Percentiles rank a stretch among this genome's conserved stretches.
Evolutionary conservation across 2,329 filamentous ascomycete species (phyloP).

Genomic region (Diplodia corticola): DNA sequence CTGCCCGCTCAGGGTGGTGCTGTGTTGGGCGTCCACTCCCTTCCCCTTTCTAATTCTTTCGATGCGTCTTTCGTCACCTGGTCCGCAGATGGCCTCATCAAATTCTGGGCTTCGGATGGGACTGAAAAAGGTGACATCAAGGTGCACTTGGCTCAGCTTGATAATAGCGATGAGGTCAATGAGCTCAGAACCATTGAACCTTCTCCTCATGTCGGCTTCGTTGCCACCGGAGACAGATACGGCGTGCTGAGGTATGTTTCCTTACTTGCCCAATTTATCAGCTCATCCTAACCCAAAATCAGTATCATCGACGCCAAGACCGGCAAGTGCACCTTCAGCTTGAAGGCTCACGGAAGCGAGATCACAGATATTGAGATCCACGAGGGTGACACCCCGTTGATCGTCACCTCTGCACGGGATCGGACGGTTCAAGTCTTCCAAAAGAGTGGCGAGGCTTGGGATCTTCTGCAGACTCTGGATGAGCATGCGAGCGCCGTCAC

Average conservation of each 20-base stretch:
- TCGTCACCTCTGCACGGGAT: constrained; percentile 85
- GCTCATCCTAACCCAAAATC: background rate
- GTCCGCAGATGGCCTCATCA: constrained; percentile 76
- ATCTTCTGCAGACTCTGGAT: constrained; percentile 84
- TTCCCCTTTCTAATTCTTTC: constrained; percentile 61
- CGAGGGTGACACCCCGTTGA: constrained; percentile 62
- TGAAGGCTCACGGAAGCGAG: constrained; percentile 83
- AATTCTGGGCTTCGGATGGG: constrained; percentile 80
- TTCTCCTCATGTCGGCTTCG: constrained; percentile 61
- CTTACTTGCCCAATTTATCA: background rate
- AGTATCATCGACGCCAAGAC: constrained; percentile 66
- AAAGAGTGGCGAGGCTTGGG: constrained; percentile 59
- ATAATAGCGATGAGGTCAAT: constrained; percentile 52
- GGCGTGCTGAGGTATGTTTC: constrained; percentile 67
- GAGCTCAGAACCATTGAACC: constrained; percentile 61
- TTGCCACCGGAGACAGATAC: constrained; percentile 82
- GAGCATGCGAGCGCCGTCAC: constrained; percentile 88
- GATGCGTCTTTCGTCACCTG: constrained; percentile 83
- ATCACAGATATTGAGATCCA: constrained; percentile 78
- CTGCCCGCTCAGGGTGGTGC: constrained; percentile 60
- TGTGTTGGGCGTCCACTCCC: constrained; percentile 68
- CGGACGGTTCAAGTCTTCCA: constrained; percentile 91
- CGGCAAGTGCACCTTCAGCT: constrained; percentile 64
- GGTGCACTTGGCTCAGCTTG: constrained; percentile 67
- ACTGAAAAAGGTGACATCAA: constrained; percentile 63